Percentiles rank a stretch among this genome's conserved stretches.
Evolutionary conservation across 257 asterid genomes (phyloP).

Genomic region (Primulina huaijiensis): DNA sequence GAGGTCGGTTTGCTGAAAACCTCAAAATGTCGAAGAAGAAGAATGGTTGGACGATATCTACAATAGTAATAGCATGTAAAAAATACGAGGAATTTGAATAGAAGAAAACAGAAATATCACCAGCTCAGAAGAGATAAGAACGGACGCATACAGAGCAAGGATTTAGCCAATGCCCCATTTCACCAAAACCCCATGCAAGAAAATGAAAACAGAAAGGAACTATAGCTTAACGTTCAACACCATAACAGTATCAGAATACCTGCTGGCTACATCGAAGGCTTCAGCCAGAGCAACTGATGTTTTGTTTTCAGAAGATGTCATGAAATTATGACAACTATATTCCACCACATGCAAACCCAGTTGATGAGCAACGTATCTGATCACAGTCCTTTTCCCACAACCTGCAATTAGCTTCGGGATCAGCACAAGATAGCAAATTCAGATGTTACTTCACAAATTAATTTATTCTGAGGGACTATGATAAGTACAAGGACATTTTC

Average conservation of each 20-base stretch:
- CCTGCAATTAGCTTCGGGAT: conserved; percentile 49
- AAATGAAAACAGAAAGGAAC: background rate
- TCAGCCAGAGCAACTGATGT: conserved; percentile 77
- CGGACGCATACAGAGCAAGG: background rate
- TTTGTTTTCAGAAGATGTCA: conserved; percentile 80
- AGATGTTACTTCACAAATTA: conserved; percentile 4
- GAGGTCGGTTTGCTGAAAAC: conserved; percentile 60
- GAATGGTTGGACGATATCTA: conserved; percentile 83
- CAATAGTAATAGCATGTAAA: conserved; percentile 24
- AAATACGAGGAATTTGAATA: conserved; percentile 9
- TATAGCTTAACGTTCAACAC: conserved; percentile 19
- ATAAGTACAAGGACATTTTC: conserved; percentile 9
- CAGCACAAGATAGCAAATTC: conserved; percentile 19
- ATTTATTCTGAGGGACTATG: background rate
- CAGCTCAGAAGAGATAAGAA: conserved; percentile 4
- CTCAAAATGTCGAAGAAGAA: conserved; percentile 95
- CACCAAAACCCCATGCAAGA: background rate
- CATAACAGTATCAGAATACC: conserved; percentile 47
- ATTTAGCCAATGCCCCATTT: too few species aligned
- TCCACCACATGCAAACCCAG: conserved; percentile 94
- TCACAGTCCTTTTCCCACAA: conserved; percentile 84
- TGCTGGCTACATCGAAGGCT: conserved; percentile 73
- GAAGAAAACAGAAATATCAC: conserved; percentile 18
- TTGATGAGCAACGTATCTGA: conserved; percentile 71
- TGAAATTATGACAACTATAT: conserved; percentile 73